Evolutionary conservation across 2,329 filamentous ascomycete genomes (phyloP).

Genomic region (Blumeria graminis): DNA sequence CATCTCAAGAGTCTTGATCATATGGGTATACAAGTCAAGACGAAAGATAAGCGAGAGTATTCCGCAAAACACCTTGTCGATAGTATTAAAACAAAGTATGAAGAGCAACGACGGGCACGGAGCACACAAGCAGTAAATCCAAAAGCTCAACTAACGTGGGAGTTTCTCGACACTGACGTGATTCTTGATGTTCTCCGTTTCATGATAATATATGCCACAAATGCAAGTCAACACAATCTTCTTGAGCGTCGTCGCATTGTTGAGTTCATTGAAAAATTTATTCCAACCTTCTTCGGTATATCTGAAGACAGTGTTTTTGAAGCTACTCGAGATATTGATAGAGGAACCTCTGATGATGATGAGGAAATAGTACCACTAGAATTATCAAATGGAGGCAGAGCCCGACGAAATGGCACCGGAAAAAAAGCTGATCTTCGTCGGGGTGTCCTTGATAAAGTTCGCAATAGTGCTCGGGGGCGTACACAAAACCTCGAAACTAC

Average conservation of each 20-base stretch:
- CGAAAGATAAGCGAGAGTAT: conserved; percentile 73
- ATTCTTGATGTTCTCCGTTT: conserved; percentile 36
- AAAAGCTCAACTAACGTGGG: conserved; percentile 51
- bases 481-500: conserved; percentile 62
- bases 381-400: conserved; percentile 37
- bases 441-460: conserved; percentile 58
- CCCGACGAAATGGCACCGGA: conserved; percentile 32
- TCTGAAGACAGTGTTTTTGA: conserved; percentile 44
- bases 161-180: conserved; percentile 47
- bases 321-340: conserved; percentile 42
- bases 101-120: conserved; percentile 60
- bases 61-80: conserved; percentile 75
- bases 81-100: conserved; percentile 76
- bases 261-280: conserved; percentile 53
- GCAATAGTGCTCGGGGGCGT: conserved; percentile 44
- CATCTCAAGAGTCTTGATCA: conserved; percentile 94
- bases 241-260: conserved; percentile 51
- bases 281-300: conserved; percentile 54
- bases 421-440: conserved; percentile 66
- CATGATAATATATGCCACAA: conserved; percentile 39
- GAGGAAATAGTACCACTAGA: conserved; percentile 41
- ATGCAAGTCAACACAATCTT: conserved; percentile 44
- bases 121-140: conserved; percentile 35
- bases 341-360: conserved; percentile 52
- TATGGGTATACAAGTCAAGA: conserved; percentile 76